Base-by-base conservation (phyloP, 441 rosid species). In the Breynia disticha region DNA sequence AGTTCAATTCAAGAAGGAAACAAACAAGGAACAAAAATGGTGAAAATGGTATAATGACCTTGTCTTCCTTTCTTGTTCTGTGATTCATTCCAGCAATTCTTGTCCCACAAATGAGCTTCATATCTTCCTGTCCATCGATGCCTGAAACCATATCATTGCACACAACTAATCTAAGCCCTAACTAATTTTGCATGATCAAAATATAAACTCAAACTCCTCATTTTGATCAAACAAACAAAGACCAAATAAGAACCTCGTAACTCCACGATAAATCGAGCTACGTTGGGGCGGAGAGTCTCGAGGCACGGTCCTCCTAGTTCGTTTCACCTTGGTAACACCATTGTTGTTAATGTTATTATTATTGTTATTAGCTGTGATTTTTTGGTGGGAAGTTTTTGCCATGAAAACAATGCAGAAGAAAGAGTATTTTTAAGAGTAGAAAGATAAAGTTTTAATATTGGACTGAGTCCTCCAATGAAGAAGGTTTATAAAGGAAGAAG, bases 221-320 rank as follows among this genome's bases (percentile, higher is more conserved):
- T n/a, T n/a, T n/a, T n/a, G n/a, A 48, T 8, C 21, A 48, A 12
- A 16, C 8, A 16, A 19, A 16, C 19, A 22, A 13, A 22, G 22
- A 5, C 53, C 2, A 46, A 15, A 20, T 41, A 15, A n/a, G 3
- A 17, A 52, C 55, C 55, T 52, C 1, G 55, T 52, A 35, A 52
- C 55, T 3, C 55, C 55, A 16, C 93, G 77, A 59, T 81, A 83
- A 19, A 84, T 79, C 7, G 96, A 90, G 80, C 95, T 90, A 21
- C 97, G 86, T 67, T 79, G 86, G 17, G 90, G 80, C 49, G 95
- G 95, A 60, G 83, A 77, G 68, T 83, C 84, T 74, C 85, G 71
- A 0, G 90, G 82, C 15, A 78, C 82, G 49, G 80, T 79, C 60
- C 90, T 75, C 56, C 96, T 77, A 5, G 82, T 90, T 57, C 90